Evolutionary conservation across 192 early-diverging fungal genomes (phyloP), one percentile per base, ranked within the genome.

Genomic region (Coemansia sp.): DNA sequence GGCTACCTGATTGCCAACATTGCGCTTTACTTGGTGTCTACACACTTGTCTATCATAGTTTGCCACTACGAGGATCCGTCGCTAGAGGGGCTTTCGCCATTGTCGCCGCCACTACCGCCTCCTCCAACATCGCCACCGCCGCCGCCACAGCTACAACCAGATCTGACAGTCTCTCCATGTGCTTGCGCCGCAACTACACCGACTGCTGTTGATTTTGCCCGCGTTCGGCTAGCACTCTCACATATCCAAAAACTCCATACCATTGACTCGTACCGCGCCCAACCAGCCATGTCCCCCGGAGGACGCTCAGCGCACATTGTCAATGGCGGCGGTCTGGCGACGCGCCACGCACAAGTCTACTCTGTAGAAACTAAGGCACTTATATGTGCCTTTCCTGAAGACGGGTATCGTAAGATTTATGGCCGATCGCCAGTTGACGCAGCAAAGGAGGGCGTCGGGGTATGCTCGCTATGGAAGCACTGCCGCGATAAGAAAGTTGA

Each of bases 281-380:
- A 42, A 24, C 61, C 58, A 2, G 58, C 34, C 58, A 19, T 60
- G 58, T 60, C 58, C 6, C 58, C 58, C 7, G 58, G 58, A 19
- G 31, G 31, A 34, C 58, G 58, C 31, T n/a, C n/a, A 34, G 5
- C 34, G 10, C 58, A 36, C 32, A 9, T 36, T 34, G n/a, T 6
- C 62, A 62, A 55, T 36, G 39, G 62, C 62, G 67, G 42, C 36
- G 53, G 55, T 41, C 40, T 84, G 53, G 62, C 64, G 10, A 76
- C 82, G 42, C 73, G 82, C n/a, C 82, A 84, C 62, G 74, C 61
- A 2, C 82, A 84, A 68, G 61, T 84, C 38, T 84, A 84, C 59
- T 72, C 82, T 4, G 56, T 75, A 51, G 71, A 70, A 15, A 71
- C 59, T 32, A 63, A 79, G 24, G 59, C 20, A 20, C 71, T 84